Base-by-base conservation (phyloP, 2,329 filamentous ascomycete genomes). In the Fusarium sp. region DNA sequence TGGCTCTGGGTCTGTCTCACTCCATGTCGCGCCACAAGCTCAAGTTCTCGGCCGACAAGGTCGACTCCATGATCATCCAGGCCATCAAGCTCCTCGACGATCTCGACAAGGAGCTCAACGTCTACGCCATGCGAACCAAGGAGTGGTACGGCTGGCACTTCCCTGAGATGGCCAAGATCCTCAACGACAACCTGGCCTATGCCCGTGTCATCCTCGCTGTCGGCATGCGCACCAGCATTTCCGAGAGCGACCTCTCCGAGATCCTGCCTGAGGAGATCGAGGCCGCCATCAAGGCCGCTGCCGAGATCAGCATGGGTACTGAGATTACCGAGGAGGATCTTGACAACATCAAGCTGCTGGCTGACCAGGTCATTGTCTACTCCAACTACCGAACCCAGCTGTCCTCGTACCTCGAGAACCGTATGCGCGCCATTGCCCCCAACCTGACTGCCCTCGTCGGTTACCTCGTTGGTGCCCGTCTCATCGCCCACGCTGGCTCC, bases 131-230 rank as follows among this genome's bases (percentile, higher is more conserved):
- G 97, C 91, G 97, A 84, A 95, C 98, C 72, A 98, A 98, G 91
- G 97, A 99, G 85, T 99, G 97, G 97, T 99, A 99, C 83, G 97
- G 97, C 80, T 99, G 97, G 97, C 97, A 98, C 86, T 99, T 98
- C 88, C 97, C 97, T 45, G 97, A 99, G 87, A 92, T 99, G 89
- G 95, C 94, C 81, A 96, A 95, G 86, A 98, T 98, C 81, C 89
- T 98, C 78, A 97, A 97, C 84, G 97, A 99, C 89, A 99, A 99
- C 86, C 87, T 98, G 73, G 95, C 95, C 75, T 99, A 98, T 83
- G 92, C 95, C 70, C 93, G 92, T 77, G 92, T 99, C 68, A 95
- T 99, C 68, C 86, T 98, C 60, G 90, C 92, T 75, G 94, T 97
- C 87, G 97, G 97, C 78, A 94, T 97, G 90, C 93, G 97, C 76